phyloP scores from a whole-genome alignment of 1,284 basidiomycete genomes.

The Cerrena zonata region DNA sequence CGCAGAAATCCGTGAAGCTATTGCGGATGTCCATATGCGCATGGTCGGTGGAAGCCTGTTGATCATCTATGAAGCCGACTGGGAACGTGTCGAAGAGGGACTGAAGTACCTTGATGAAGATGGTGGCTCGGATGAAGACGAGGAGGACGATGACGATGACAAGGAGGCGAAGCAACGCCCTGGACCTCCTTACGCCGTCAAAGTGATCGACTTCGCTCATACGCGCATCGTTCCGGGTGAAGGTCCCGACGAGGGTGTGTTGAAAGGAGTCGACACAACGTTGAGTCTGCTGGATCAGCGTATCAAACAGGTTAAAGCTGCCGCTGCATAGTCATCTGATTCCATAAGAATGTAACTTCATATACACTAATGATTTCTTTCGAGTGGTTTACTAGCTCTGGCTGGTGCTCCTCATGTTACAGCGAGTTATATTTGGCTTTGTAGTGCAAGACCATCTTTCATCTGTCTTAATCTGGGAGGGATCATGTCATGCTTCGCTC shows the following conservation, averaged over 20 bases:
- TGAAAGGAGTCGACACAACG: constrained; percentile 67
- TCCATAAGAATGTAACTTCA: too few species aligned
- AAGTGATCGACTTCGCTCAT: constrained; percentile 93
- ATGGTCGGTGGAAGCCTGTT: constrained; percentile 81
- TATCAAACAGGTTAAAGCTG: constrained; percentile 27
- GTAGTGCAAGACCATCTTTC: too few species aligned
- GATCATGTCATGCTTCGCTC: too few species aligned
- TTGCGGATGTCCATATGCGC: constrained; percentile 61
- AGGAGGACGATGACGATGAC: constrained; percentile 30
- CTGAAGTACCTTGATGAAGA: constrained; percentile 31
- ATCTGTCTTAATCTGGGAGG: too few species aligned
- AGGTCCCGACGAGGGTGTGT: constrained; percentile 76
- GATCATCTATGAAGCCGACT: constrained; percentile 79
- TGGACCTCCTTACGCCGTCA: constrained; percentile 59
- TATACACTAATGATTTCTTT: too few species aligned
- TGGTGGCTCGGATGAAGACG: constrained; percentile 32
- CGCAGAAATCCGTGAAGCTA: constrained; percentile 47
- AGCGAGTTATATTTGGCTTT: too few species aligned
- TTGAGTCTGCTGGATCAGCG: constrained; percentile 53
- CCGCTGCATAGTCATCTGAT: too few species aligned
- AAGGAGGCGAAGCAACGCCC: constrained; percentile 29
- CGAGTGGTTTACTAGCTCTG: too few species aligned
- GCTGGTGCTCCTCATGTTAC: too few species aligned
- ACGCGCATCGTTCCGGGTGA: constrained; percentile 63
- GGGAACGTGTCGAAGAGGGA: constrained; percentile 29